Percentiles rank a stretch among this genome's conserved stretches.
phyloP scores from a whole-genome alignment of 768 basidiomycete species.

The Termitomyces sp. region DNA sequence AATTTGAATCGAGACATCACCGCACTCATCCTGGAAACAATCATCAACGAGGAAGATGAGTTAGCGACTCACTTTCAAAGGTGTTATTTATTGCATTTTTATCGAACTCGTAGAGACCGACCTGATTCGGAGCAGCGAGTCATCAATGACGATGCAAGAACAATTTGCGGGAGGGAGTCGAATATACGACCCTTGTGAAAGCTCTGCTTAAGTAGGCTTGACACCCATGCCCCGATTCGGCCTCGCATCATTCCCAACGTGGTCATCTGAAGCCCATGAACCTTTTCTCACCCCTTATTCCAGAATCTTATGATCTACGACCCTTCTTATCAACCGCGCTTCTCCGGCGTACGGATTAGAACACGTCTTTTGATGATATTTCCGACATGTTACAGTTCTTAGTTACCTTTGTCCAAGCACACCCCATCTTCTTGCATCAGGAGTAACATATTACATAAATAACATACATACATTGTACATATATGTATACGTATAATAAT shows the following conservation, averaged over 20 bases:
- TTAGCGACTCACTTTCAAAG: background rate
- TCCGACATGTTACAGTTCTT: background rate
- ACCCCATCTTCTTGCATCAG: background rate
- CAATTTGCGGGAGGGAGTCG: background rate
- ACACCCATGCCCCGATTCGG: background rate
- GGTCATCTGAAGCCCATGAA: background rate
- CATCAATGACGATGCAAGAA: background rate
- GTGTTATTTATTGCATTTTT: too few species aligned
- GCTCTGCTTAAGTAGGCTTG: background rate
- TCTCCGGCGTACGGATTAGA: background rate
- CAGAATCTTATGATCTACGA: background rate
- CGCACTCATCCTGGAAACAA: background rate
- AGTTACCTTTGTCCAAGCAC: background rate
- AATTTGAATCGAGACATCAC: background rate
- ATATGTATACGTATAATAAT: background rate
- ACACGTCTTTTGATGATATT: background rate
- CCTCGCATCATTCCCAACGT: background rate
- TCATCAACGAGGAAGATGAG: background rate
- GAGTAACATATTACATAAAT: background rate
- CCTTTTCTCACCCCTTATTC: background rate
- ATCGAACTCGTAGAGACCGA: background rate
- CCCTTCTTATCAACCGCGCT: background rate
- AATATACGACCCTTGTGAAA: background rate
- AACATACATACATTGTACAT: background rate
- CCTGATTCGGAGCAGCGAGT: background rate